Percentiles rank a stretch among this genome's conserved stretches.
Conservation (phyloP, 306 rosid species). For the Prunus persica region DNA sequence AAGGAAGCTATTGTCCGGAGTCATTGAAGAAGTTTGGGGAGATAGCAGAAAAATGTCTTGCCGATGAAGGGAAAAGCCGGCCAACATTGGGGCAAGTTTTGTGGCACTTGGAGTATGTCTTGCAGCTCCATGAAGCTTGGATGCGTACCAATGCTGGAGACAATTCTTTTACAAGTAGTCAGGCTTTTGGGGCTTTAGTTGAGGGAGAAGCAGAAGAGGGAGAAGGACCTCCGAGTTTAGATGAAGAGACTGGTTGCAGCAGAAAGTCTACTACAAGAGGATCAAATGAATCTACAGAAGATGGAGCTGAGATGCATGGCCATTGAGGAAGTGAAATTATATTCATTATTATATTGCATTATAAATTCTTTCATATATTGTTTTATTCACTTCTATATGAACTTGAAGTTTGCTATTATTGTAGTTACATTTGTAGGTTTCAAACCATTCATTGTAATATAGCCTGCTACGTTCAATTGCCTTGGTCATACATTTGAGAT, state of each 20-base stretch:
- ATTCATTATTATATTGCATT: constrained; percentile 20
- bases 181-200: constrained; percentile 27
- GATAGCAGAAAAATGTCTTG: constrained; percentile 90
- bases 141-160: constrained; percentile 33
- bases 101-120: constrained; percentile 87
- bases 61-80: constrained; percentile 82
- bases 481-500: background rate
- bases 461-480: constrained; percentile 12
- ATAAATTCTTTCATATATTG: constrained; percentile 53
- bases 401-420: constrained; percentile 1
- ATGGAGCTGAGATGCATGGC: constrained; percentile 20
- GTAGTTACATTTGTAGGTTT: constrained; percentile 7
- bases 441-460: constrained; percentile 15
- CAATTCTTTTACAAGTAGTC: constrained; percentile 47
- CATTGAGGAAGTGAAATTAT: constrained; percentile 16
- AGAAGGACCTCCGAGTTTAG: constrained; percentile 27
- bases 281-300: constrained; percentile 19
- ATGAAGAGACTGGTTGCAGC: constrained; percentile 30
- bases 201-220: constrained; percentile 35
- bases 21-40: constrained; percentile 74
- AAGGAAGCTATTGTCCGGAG: constrained; percentile 56
- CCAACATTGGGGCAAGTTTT: constrained; percentile 94
- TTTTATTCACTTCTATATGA: constrained; percentile 31
- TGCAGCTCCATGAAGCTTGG: constrained; percentile 96
- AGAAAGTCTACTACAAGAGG: constrained; percentile 25